Base-by-base conservation (phyloP, 768 basidiomycete species). In the Botryobasidium botryosum region DNA sequence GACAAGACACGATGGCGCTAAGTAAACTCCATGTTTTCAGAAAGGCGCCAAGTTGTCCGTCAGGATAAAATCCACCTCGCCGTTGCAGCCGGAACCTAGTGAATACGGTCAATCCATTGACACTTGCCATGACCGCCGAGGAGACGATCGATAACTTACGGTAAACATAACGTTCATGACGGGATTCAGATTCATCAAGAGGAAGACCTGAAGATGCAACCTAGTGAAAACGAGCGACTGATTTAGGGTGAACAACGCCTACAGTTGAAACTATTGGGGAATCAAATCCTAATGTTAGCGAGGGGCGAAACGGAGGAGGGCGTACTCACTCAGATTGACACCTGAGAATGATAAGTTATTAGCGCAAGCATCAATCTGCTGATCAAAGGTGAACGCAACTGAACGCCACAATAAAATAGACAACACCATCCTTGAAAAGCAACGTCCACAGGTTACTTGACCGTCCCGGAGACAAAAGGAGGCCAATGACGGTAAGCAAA, bases 171-270 rank as follows among this genome's bases (percentile, higher is more conserved):
- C 18, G 32, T 33, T 33, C 32, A 33, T 33, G 18, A 47, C 21
- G 20, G 46, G 46, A 32, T 47, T 47, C 18, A 47, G 46, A 35
- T 47, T 18, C 3, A 47, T 25, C 5, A 47, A 40, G 12, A 33
- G 18, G 32, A 33, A 33, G 18, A 33, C 32, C 32, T 33, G 18
- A n/a, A n/a, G n/a, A n/a, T n/a, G n/a, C n/a, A n/a, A n/a, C n/a
- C n/a, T n/a, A n/a, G n/a, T n/a, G n/a, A n/a, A n/a, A n/a, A n/a
- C n/a, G n/a, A n/a, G n/a, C n/a, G n/a, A n/a, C n/a, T n/a, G n/a
- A n/a, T n/a, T n/a, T n/a, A n/a, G n/a, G n/a, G n/a, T n/a, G n/a
- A n/a, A n/a, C n/a, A n/a, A n/a, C n/a, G n/a, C n/a, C n/a, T n/a
- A n/a, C n/a, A n/a, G n/a, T n/a, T n/a, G n/a, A n/a, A n/a, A n/a